Percentiles rank a stretch among this genome's conserved stretches.
Conservation (phyloP, 2,329 filamentous ascomycete species). For the Aspergillus intermedius region DNA sequence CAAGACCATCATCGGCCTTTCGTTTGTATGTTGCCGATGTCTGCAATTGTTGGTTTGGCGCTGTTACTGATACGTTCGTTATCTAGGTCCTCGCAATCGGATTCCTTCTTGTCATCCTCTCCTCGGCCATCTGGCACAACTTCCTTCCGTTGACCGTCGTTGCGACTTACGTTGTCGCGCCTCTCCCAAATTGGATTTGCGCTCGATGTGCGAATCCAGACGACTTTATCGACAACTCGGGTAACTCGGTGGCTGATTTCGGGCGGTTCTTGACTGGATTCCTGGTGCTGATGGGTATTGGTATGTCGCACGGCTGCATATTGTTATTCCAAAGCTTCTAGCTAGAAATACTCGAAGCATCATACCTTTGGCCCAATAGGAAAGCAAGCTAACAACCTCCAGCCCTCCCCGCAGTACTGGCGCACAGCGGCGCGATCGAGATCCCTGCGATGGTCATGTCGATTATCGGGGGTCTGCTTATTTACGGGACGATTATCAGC, state of each 20-base stretch:
- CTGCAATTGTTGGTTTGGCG: neutral
- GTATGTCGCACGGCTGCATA: conserved; percentile 51
- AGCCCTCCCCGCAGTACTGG: conserved; percentile 84
- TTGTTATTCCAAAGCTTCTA: too few relatives aligned
- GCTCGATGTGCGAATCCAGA: conserved; percentile 80
- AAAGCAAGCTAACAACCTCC: conserved; percentile 10
- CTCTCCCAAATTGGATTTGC: conserved; percentile 95
- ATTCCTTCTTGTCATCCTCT: conserved; percentile 97
- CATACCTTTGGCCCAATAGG: neutral
- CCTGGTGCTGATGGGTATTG: conserved; percentile 93
- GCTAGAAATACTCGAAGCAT: too few relatives aligned
- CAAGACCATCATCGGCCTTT: conserved; percentile 98
- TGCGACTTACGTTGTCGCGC: conserved; percentile 87
- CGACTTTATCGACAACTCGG: conserved; percentile 85
- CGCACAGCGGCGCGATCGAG: conserved; percentile 77
- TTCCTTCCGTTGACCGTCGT: conserved; percentile 95
- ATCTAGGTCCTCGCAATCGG: conserved; percentile 82
- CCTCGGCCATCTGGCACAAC: conserved; percentile 87
- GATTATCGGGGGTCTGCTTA: conserved; percentile 81
- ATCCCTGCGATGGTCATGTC: conserved; percentile 91
- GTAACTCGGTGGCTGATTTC: conserved; percentile 82
- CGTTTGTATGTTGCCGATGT: conserved; percentile 61
- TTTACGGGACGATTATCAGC: conserved; percentile 96
- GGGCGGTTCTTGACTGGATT: conserved; percentile 93
- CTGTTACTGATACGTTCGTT: conserved; percentile 2